Conservation (phyloP, 2,329 filamentous ascomycete genomes). For the Colletotrichum noveboracense region DNA sequence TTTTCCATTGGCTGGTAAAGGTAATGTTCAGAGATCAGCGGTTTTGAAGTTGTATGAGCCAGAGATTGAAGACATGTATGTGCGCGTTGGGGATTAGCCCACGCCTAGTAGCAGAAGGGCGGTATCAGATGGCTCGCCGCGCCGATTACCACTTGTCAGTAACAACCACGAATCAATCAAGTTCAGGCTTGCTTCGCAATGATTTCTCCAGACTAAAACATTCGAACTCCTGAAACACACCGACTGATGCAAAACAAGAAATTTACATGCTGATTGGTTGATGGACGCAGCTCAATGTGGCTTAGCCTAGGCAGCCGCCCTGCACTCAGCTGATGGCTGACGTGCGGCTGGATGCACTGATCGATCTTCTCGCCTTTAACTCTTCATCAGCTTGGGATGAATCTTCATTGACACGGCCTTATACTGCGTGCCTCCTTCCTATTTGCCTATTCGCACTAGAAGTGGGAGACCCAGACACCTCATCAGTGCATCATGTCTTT, state of each 20-base stretch:
- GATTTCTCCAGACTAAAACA: neutral
- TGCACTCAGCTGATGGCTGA: neutral
- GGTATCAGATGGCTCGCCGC: neutral
- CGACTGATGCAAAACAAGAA: neutral
- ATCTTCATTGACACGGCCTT: neutral
- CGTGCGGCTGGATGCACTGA: neutral
- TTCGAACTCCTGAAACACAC: neutral
- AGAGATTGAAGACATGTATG: constrained; percentile 48
- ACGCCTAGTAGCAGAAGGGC: neutral
- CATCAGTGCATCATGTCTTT: neutral
- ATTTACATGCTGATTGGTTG: neutral
- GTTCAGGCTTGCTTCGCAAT: neutral
- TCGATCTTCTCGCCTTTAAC: neutral
- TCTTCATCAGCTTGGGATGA: neutral
- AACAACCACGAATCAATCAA: neutral
- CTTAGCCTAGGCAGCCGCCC: neutral
- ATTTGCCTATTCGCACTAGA: neutral
- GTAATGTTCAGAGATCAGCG: constrained; percentile 44
- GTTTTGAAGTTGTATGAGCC: constrained; percentile 45
- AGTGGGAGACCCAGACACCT: neutral
- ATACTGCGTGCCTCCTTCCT: neutral
- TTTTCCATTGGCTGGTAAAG: constrained; percentile 49
- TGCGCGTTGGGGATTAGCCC: neutral
- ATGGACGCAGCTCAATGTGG: neutral
- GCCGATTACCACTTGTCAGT: neutral